Evolutionary conservation across 441 rosid species (phyloP).

Genomic region (Gossypium schwendimanii): DNA sequence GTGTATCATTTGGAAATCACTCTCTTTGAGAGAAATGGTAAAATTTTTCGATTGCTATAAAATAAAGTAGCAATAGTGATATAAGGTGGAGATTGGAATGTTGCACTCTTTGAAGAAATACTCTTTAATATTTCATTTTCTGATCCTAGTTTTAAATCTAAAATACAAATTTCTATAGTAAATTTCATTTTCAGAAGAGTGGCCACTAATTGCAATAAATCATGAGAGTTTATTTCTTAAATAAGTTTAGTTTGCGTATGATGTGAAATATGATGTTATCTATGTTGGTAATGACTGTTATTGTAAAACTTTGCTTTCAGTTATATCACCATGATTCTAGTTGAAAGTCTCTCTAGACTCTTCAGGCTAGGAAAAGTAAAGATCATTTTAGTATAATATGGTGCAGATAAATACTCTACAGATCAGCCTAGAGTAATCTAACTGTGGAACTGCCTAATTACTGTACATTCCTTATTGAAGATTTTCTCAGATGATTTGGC

Average conservation of each 20-base stretch:
- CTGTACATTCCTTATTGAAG: not conserved
- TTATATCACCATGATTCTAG: not conserved
- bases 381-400: not conserved
- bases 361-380: not conserved
- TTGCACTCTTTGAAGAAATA: not conserved
- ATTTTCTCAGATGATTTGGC: not conserved
- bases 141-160: not conserved
- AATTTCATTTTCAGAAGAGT: not conserved
- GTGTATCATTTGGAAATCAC: not conserved
- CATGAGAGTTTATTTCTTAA: not conserved
- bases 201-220: not conserved
- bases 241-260: not conserved
- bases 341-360: not conserved
- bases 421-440: not conserved
- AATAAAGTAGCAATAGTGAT: not conserved
- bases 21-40: not conserved
- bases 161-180: not conserved
- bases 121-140: not conserved
- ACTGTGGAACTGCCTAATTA: not conserved
- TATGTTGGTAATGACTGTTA: not conserved
- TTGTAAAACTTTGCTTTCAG: not conserved
- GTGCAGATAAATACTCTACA: not conserved
- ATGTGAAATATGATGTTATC: not conserved
- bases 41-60: not conserved
- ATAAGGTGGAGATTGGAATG: not conserved